These are phyloP conservation scores for Boechera divaricarpa DNA, from an alignment of 345 rosid genomes.

Conservation along the genomic window DNA sequence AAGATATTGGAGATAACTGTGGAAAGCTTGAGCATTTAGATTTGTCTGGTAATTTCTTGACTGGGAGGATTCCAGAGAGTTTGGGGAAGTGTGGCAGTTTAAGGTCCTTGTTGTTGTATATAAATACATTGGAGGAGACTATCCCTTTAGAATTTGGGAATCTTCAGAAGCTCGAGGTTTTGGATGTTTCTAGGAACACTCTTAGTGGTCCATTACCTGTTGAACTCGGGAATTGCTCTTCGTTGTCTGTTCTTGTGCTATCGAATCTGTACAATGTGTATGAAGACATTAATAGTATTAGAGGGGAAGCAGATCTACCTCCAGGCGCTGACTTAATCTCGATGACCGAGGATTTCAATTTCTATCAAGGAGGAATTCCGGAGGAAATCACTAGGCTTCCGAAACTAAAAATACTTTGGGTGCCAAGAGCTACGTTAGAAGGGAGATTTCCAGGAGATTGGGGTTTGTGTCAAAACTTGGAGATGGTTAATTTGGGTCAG, in stretches of 20 bases:
- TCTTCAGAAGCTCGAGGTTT: slow-evolving; percentile 76
- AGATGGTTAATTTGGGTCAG: slow-evolving; percentile 78
- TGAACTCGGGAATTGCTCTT: slow-evolving; percentile 77
- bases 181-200: slow-evolving; percentile 86
- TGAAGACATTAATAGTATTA: slow-evolving; percentile 46
- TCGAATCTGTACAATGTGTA: slow-evolving; percentile 62
- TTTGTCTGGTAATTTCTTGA: slow-evolving; percentile 75
- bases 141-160: slow-evolving; percentile 71
- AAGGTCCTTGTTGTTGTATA: slow-evolving; percentile 67
- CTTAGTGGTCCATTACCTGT: slow-evolving; percentile 77
- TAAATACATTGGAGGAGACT: slow-evolving; percentile 77
- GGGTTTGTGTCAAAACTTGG: slow-evolving; percentile 78
- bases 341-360: slow-evolving; percentile 73
- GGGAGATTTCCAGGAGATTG: slow-evolving; percentile 67
- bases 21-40: slow-evolving; percentile 84
- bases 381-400: slow-evolving; percentile 65
- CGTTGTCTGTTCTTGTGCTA: slow-evolving; percentile 74
- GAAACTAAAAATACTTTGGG: slow-evolving; percentile 81
- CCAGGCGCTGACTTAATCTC: slow-evolving; percentile 46
- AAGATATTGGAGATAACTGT: slow-evolving; percentile 67
- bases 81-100: slow-evolving; percentile 68
- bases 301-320: slow-evolving; percentile 46
- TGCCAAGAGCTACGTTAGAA: slow-evolving; percentile 75
- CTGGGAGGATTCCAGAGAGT: slow-evolving; percentile 68
- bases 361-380: slow-evolving; percentile 75